Conservation (phyloP, 2,329 filamentous ascomycete species). For the Penicillium sp. region DNA sequence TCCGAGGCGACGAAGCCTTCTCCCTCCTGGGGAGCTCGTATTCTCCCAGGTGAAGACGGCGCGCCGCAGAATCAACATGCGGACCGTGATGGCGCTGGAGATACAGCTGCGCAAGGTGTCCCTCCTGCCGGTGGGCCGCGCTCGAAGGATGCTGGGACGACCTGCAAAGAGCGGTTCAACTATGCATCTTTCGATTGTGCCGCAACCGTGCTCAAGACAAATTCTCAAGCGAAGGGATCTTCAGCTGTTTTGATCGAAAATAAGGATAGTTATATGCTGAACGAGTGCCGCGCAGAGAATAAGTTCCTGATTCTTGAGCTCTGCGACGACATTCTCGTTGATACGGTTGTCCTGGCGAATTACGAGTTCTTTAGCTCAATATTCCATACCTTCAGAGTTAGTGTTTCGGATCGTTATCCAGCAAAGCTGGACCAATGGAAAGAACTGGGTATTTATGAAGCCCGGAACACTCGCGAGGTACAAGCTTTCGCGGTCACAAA, state of each 20-base stretch:
- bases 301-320: constrained; percentile 96
- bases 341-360: constrained; percentile 96
- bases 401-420: constrained; percentile 92
- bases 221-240: constrained; percentile 81
- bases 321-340: constrained; percentile 83
- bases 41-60: constrained; percentile 14
- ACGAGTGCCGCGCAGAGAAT: constrained; percentile 82
- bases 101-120: constrained; percentile 48
- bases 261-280: constrained; percentile 98
- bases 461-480: constrained; percentile 88
- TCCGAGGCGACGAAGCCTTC: constrained; percentile 40
- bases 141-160: constrained; percentile 93
- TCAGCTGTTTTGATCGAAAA: constrained; percentile 92
- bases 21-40: constrained; percentile 35
- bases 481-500: constrained; percentile 95
- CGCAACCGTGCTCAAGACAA: constrained; percentile 89
- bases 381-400: constrained; percentile 87
- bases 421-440: constrained; percentile 93
- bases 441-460: constrained; percentile 84
- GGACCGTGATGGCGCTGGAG: constrained; percentile 25
- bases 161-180: constrained; percentile 96
- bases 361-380: constrained; percentile 99
- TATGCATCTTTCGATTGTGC: constrained; percentile 98
- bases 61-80: constrained; percentile 31
- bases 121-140: constrained; percentile 63